Conservation (phyloP, 805 yeast genomes). For the Wickerhamomyces xylosicus region DNA sequence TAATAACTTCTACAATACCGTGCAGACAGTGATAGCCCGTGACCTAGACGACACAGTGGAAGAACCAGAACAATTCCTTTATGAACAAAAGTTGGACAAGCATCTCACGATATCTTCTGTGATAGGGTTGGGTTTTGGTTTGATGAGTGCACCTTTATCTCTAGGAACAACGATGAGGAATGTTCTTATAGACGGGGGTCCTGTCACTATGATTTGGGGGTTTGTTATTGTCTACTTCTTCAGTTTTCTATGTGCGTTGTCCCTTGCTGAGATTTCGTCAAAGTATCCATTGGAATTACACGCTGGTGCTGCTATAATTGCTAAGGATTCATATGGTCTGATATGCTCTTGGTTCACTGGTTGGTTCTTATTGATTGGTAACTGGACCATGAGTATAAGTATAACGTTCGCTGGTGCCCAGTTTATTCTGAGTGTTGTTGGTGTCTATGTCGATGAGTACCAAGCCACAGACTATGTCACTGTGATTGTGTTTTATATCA, state of each 20-base stretch:
- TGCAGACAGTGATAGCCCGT: slow-evolving; percentile 14
- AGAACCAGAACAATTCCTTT: slow-evolving; percentile 60
- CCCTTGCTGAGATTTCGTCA: slow-evolving; percentile 68
- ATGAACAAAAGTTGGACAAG: slow-evolving; percentile 61
- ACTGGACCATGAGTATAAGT: slow-evolving; percentile 68
- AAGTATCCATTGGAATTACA: slow-evolving; percentile 72
- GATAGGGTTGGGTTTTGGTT: slow-evolving; percentile 68
- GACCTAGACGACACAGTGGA: slow-evolving; percentile 21
- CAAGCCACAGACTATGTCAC: slow-evolving; percentile 47
- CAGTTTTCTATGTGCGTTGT: slow-evolving; percentile 54
- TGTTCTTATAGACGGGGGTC: slow-evolving; percentile 68
- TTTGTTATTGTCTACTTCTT: slow-evolving; percentile 58
- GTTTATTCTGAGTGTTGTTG: slow-evolving; percentile 55
- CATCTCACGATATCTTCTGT: slow-evolving; percentile 61
- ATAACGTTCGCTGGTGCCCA: slow-evolving; percentile 72
- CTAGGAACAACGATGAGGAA: slow-evolving; percentile 65
- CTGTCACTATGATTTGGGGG: slow-evolving; percentile 67
- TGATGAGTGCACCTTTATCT: slow-evolving; percentile 79
- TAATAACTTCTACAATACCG: slow-evolving; percentile 8
- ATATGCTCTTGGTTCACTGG: slow-evolving; percentile 70
- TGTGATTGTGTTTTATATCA: slow-evolving; percentile 41
- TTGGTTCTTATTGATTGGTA: slow-evolving; percentile 64
- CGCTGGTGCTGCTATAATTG: slow-evolving; percentile 65
- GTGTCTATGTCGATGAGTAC: slow-evolving; percentile 48
- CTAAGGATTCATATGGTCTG: slow-evolving; percentile 45